These are phyloP conservation scores for Penicillium dipodomyicola DNA, from an alignment of 495 filamentous ascomycete species.

Conservation along the genomic window DNA sequence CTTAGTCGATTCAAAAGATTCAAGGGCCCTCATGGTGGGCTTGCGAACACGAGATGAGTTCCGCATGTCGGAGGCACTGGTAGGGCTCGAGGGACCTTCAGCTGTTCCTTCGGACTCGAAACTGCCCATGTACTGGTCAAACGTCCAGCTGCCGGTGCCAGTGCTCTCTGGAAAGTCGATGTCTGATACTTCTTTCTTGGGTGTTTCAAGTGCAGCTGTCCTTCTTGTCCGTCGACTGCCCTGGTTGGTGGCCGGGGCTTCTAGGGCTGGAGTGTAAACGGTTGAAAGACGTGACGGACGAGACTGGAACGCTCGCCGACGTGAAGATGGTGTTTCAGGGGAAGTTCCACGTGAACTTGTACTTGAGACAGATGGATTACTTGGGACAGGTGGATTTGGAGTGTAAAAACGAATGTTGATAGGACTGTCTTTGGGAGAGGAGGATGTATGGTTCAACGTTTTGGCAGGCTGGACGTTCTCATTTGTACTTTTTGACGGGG, in stretches of 20 bases:
- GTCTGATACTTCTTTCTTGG: conserved; percentile 15
- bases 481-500: conserved; percentile 8
- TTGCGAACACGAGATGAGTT: conserved; percentile 39
- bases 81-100: conserved; percentile 28
- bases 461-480: conserved; percentile 7
- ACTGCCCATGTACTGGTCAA: conserved; percentile 24
- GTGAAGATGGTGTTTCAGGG: conserved; percentile 17
- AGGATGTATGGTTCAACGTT: conserved; percentile 11
- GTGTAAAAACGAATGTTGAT: conserved; percentile 18
- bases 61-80: conserved; percentile 32
- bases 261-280: conserved; percentile 25
- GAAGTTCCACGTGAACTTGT: not conserved
- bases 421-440: conserved; percentile 13
- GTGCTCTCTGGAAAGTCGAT: conserved; percentile 16
- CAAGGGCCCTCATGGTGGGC: conserved; percentile 40
- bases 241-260: conserved; percentile 14
- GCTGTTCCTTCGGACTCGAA: conserved; percentile 29
- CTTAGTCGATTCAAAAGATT: conserved; percentile 33
- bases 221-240: conserved; percentile 21
- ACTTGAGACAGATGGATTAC: conserved; percentile 9
- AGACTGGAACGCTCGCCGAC: conserved; percentile 22
- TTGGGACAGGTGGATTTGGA: conserved; percentile 12
- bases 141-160: conserved; percentile 14
- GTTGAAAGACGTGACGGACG: conserved; percentile 27
- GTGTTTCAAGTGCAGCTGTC: conserved; percentile 16